phyloP scores from a whole-genome alignment of 2,329 filamentous ascomycete species.

The Penicillium sp. region DNA sequence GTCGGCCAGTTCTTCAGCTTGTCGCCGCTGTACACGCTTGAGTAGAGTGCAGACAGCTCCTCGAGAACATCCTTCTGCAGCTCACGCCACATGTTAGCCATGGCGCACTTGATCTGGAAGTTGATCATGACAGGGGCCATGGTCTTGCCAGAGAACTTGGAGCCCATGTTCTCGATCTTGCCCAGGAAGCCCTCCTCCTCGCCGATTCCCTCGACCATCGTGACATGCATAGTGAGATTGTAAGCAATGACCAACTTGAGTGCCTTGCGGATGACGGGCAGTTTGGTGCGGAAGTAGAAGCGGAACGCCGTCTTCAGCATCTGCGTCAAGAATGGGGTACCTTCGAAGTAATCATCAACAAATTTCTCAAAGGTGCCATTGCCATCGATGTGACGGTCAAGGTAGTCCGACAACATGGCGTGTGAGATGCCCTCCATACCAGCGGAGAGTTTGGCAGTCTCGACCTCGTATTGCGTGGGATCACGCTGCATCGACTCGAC shows the following conservation, averaged over 20 bases:
- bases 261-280: conserved; percentile 88
- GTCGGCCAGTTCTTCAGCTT: conserved; percentile 99
- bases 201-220: conserved; percentile 84
- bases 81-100: conserved; percentile 97
- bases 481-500: conserved; percentile 74
- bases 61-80: conserved; percentile 93
- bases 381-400: conserved; percentile 89
- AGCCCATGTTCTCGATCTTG: conserved; percentile 79
- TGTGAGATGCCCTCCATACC: conserved; percentile 82
- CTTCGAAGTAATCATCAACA: conserved; percentile 93
- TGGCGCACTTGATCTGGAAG: conserved; percentile 96
- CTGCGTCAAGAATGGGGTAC: conserved; percentile 90
- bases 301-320: conserved; percentile 94
- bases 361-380: conserved; percentile 89
- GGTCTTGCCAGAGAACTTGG: conserved; percentile 83
- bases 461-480: conserved; percentile 76
- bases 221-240: conserved; percentile 91
- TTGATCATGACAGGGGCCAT: conserved; percentile 98
- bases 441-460: conserved; percentile 83
- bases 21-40: conserved; percentile 95
- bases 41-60: conserved; percentile 87
- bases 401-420: conserved; percentile 79
- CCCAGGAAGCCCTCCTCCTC: conserved; percentile 74
- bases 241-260: conserved; percentile 93
- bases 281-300: conserved; percentile 83